Percentiles rank a stretch among this genome's conserved stretches.
Evolutionary conservation across 805 yeast genomes (phyloP).

Genomic region (Candida saitoana): DNA sequence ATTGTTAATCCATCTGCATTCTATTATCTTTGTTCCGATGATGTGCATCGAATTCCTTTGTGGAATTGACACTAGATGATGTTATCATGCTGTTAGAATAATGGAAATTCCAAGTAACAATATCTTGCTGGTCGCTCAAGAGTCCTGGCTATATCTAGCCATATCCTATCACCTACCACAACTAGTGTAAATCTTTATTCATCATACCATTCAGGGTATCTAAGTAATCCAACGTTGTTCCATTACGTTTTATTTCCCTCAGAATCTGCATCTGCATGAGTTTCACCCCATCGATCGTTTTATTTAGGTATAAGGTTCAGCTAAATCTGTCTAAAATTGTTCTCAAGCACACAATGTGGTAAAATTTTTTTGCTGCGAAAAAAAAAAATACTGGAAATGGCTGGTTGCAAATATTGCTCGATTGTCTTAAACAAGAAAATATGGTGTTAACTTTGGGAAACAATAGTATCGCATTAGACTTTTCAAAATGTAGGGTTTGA

Average conservation of each 20-base stretch:
- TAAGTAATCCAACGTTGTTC: background rate
- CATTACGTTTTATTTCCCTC: background rate
- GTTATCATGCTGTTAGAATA: too few species aligned
- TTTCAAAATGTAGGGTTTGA: background rate
- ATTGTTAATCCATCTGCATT: too few species aligned
- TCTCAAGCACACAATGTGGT: background rate
- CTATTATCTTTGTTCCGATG: too few species aligned
- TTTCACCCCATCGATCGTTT: background rate
- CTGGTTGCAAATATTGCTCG: background rate
- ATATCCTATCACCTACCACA: too few species aligned
- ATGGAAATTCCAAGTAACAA: too few species aligned
- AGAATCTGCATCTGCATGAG: background rate
- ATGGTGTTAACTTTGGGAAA: background rate
- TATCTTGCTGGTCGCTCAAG: too few species aligned
- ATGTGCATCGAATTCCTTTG: too few species aligned
- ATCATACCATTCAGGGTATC: too few species aligned
- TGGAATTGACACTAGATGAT: too few species aligned
- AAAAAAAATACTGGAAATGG: background rate
- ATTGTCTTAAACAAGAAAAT: background rate
- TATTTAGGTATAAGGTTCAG: background rate
- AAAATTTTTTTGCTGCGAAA: background rate
- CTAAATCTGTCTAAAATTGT: background rate
- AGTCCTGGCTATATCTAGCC: too few species aligned
- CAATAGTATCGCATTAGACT: background rate
- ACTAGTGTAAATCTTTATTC: too few species aligned